Evolutionary conservation across 2,329 filamentous ascomycete genomes (phyloP).

Genomic region (Daldinia sp.): DNA sequence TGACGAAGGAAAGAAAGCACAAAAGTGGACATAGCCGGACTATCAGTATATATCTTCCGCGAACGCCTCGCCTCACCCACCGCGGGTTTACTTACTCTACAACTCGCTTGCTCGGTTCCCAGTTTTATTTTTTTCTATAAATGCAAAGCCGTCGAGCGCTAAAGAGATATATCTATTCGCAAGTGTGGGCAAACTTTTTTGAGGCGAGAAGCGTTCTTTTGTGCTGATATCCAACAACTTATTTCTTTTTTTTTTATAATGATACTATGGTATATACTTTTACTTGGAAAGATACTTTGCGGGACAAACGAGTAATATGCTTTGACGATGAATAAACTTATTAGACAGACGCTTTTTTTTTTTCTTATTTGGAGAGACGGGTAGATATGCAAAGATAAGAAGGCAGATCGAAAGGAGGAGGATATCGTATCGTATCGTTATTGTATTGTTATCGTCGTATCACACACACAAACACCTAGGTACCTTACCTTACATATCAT

Average conservation of each 20-base stretch:
- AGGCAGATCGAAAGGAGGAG: slow-evolving; percentile 23
- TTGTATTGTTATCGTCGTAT: neutral
- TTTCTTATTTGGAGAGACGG: neutral
- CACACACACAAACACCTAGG: slow-evolving; percentile 8
- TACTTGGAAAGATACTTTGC: neutral
- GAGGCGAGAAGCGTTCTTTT: neutral
- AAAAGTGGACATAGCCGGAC: slow-evolving; percentile 30
- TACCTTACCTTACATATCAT: too few relatives aligned
- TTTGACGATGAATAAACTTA: slow-evolving; percentile 12
- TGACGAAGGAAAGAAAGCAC: neutral
- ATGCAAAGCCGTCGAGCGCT: neutral
- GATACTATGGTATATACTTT: neutral
- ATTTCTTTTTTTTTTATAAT: neutral
- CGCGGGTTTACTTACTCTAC: slow-evolving; percentile 3
- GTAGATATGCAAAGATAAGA: slow-evolving; percentile 4
- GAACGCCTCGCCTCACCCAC: slow-evolving; percentile 8
- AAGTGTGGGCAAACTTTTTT: neutral
- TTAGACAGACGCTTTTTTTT: slow-evolving; percentile 16
- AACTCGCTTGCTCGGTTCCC: slow-evolving; percentile 1
- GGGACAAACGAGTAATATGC: slow-evolving; percentile 14
- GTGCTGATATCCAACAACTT: neutral
- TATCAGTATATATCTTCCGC: slow-evolving; percentile 31
- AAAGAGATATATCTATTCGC: too few relatives aligned
- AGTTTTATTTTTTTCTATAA: neutral
- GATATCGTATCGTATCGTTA: slow-evolving; percentile 17